These are phyloP conservation scores for Hansenula sp. DNA, from an alignment of 1,139 yeast genomes.

Conservation along the genomic window DNA sequence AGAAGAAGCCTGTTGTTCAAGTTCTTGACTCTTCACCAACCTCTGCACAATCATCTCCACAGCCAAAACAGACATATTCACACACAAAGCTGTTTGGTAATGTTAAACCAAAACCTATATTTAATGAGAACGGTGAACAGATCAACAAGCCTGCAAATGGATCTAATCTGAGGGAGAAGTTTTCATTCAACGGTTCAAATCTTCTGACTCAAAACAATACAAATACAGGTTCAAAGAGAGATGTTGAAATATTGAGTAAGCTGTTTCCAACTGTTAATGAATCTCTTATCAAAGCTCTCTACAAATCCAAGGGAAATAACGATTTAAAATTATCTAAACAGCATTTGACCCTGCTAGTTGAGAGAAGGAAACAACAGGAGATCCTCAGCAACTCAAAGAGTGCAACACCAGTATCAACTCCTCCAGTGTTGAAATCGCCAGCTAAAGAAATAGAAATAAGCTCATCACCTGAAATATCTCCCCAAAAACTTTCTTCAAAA, in stretches of 20 bases:
- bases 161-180: slow-evolving; percentile 26
- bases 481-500: slow-evolving; percentile 40
- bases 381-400: slow-evolving; percentile 1
- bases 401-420: neutral
- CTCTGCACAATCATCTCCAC: slow-evolving; percentile 6
- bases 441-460: slow-evolving; percentile 11
- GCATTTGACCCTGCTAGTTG: slow-evolving; percentile 34
- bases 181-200: slow-evolving; percentile 26
- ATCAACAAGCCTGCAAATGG: slow-evolving; percentile 2
- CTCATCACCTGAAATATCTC: slow-evolving; percentile 22
- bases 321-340: slow-evolving; percentile 51
- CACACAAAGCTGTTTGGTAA: slow-evolving; percentile 15
- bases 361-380: slow-evolving; percentile 19
- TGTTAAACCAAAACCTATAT: slow-evolving; percentile 8
- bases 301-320: slow-evolving; percentile 50
- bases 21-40: slow-evolving; percentile 45
- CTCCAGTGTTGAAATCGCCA: neutral
- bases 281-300: slow-evolving; percentile 55
- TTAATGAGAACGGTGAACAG: slow-evolving; percentile 4
- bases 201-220: slow-evolving; percentile 11
- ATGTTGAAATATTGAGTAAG: slow-evolving; percentile 45
- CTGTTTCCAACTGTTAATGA: slow-evolving; percentile 43
- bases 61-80: neutral
- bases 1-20: slow-evolving; percentile 29
- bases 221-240: slow-evolving; percentile 9